A percentile compares a stretch with the other conserved stretches of the same genome.
Conservation (phyloP, 2,329 filamentous ascomycete species). For the Aspergillus aculeatus region DNA sequence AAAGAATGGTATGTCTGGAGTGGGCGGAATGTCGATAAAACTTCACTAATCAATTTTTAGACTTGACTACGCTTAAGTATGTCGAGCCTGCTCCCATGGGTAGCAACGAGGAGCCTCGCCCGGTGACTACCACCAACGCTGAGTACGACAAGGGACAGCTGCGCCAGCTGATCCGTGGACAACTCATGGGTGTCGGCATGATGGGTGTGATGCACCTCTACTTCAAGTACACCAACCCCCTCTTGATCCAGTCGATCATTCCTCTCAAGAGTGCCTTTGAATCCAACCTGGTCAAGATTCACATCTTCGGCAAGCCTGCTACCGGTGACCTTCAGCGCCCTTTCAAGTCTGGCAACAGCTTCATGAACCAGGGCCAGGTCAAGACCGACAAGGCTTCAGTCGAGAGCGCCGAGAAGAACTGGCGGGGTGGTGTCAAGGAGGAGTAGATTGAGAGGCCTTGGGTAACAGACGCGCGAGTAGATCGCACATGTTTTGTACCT, state of each 20-base stretch:
- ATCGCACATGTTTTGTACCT: constrained; percentile 7
- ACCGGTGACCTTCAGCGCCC: constrained; percentile 89
- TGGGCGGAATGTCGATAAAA: neutral
- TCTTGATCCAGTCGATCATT: constrained; percentile 97
- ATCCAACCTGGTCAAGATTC: constrained; percentile 93
- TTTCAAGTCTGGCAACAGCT: constrained; percentile 81
- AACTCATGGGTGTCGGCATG: constrained; percentile 96
- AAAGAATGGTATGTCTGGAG: constrained; percentile 77
- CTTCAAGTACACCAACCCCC: constrained; percentile 99
- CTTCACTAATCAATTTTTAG: constrained; percentile 47
- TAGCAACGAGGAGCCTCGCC: constrained; percentile 89
- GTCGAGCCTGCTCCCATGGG: constrained; percentile 94
- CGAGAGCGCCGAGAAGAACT: constrained; percentile 51
- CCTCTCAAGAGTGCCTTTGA: constrained; percentile 95
- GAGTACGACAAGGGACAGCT: constrained; percentile 91
- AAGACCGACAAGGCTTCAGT: constrained; percentile 88
- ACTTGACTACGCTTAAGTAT: constrained; percentile 97
- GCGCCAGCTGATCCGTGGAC: constrained; percentile 78
- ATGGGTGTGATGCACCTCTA: constrained; percentile 99
- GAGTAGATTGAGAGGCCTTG: constrained; percentile 35
- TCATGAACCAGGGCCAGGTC: constrained; percentile 71
- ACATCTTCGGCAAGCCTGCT: constrained; percentile 83
- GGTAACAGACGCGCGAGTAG: neutral
- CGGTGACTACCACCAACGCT: constrained; percentile 93
- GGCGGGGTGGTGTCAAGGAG: constrained; percentile 52